Evolutionary conservation across 768 basidiomycete species (phyloP).

Genomic region (Pisolithus microcarpus): DNA sequence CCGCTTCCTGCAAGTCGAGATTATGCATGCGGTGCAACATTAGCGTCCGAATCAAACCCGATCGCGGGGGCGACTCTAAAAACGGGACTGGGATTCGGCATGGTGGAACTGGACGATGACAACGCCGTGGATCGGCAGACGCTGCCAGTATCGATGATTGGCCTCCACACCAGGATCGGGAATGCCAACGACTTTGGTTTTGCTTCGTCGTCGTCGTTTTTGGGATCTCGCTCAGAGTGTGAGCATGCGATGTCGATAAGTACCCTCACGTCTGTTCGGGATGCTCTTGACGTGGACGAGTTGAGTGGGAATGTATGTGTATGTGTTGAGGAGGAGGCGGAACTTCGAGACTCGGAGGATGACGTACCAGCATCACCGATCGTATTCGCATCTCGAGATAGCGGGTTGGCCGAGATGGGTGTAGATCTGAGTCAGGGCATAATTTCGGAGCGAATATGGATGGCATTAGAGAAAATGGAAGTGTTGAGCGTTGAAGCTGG

Average conservation of each 20-base stretch:
- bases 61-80: no score
- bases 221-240: slow-evolving; percentile 8
- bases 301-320: no score
- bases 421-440: neutral
- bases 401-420: neutral
- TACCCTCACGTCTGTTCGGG: slow-evolving; percentile 11
- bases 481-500: slow-evolving; percentile 1
- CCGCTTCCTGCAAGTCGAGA: no score
- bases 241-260: slow-evolving; percentile 16
- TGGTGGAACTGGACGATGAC: no score
- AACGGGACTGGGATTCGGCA: no score
- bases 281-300: neutral
- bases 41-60: no score
- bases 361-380: neutral
- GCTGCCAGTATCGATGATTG: neutral
- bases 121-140: no score
- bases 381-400: neutral
- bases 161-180: neutral
- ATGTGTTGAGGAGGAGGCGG: no score
- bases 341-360: neutral
- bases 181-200: neutral
- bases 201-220: slow-evolving; percentile 7
- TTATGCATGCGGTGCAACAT: no score
- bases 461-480: slow-evolving; percentile 20
- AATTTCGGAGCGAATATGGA: slow-evolving; percentile 9